phyloP scores from a whole-genome alignment of 345 rosid species.

The Garcia nutans region DNA sequence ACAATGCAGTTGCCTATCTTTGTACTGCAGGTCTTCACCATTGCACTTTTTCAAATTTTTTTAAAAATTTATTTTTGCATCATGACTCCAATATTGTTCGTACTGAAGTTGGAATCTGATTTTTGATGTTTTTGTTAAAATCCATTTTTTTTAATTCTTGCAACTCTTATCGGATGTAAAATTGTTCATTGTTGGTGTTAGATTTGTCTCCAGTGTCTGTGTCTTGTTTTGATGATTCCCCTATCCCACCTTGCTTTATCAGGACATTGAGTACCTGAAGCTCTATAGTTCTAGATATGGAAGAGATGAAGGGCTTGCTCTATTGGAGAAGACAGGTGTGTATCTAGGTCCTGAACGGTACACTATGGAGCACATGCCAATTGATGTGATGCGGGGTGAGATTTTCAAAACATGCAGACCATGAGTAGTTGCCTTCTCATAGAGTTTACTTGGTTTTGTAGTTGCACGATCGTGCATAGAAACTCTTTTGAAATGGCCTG shows the following conservation, averaged over 20 bases:
- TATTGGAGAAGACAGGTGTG: conserved; percentile 80
- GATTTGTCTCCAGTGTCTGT: not conserved
- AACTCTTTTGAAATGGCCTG: not conserved
- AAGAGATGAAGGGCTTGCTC: conserved; percentile 63
- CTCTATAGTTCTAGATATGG: conserved; percentile 74
- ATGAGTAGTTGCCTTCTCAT: not conserved
- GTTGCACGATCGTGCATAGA: not conserved
- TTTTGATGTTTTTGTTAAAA: no score
- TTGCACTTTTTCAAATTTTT: no score
- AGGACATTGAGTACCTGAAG: conserved; percentile 90
- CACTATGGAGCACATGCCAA: conserved; percentile 73
- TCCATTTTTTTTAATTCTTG: no score
- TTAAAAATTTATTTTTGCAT: no score
- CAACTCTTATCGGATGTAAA: no score
- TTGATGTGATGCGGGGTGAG: conserved; percentile 87
- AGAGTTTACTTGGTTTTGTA: conserved; percentile 7
- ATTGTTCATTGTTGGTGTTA: not conserved
- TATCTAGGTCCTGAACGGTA: conserved; percentile 92
- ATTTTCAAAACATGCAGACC: conserved; percentile 62
- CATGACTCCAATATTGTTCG: no score
- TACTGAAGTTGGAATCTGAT: no score
- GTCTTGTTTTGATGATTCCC: not conserved
- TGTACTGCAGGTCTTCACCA: not conserved
- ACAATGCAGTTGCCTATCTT: no score
- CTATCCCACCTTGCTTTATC: not conserved